Evolutionary conservation across 495 filamentous ascomycete genomes (phyloP).

Genomic region (Choiromyces venosus): DNA sequence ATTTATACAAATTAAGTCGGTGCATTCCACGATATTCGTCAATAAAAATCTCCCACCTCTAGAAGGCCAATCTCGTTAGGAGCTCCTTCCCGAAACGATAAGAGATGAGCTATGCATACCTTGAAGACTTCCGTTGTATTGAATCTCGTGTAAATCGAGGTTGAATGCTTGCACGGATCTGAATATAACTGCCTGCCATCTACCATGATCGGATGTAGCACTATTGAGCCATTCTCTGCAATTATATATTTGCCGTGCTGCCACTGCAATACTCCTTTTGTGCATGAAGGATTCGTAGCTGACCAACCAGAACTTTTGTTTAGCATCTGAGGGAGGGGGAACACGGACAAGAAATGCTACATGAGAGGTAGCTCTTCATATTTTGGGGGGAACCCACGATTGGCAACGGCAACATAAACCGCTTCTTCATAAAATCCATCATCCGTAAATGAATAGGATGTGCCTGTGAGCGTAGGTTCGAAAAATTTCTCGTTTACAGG

Average conservation of each 20-base stretch:
- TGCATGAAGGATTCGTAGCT: constrained; percentile 62
- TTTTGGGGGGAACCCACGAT: constrained; percentile 53
- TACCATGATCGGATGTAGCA: constrained; percentile 57
- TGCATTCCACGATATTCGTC: constrained; percentile 60
- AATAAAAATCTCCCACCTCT: constrained; percentile 58
- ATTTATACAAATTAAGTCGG: constrained; percentile 61
- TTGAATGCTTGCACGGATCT: constrained; percentile 55
- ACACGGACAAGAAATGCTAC: background rate
- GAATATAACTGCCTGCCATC: constrained; percentile 71
- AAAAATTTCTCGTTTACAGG: constrained; percentile 61
- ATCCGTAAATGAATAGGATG: constrained; percentile 72
- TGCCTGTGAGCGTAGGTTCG: constrained; percentile 67
- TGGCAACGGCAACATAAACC: constrained; percentile 66
- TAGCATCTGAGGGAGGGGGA: constrained; percentile 8
- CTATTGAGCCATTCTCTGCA: constrained; percentile 52
- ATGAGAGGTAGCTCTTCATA: background rate
- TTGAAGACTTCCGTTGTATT: constrained; percentile 62
- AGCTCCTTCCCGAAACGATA: background rate
- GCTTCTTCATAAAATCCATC: constrained; percentile 70
- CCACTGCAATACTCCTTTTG: constrained; percentile 67
- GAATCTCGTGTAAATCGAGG: constrained; percentile 60
- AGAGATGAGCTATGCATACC: constrained; percentile 45
- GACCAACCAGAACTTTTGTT: constrained; percentile 11
- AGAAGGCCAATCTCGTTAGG: constrained; percentile 9
- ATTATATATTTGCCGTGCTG: constrained; percentile 63